Conservation (phyloP, 176 grass and related monocot genomes). For the Cenchrus americanus region DNA sequence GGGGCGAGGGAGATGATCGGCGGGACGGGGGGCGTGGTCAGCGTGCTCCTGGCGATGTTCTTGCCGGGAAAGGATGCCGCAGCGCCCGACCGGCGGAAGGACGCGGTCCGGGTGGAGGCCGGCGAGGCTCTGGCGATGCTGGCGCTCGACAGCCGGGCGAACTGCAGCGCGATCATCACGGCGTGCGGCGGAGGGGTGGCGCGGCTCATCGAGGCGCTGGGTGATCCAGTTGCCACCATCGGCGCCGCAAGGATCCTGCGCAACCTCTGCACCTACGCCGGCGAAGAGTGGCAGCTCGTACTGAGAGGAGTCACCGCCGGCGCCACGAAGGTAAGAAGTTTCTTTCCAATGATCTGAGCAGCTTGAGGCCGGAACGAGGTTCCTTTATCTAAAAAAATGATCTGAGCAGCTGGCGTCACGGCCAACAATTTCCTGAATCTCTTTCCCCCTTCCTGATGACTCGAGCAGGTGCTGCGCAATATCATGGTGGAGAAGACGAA, state of each 20-base stretch:
- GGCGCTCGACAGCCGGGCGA: conserved; percentile 59
- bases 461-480: conserved; percentile 46
- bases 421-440: not conserved
- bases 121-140: conserved; percentile 77
- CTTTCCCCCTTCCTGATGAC: not conserved
- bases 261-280: conserved; percentile 62
- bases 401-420: not conserved
- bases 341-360: not conserved
- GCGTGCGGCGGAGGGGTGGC: conserved; percentile 38
- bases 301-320: conserved; percentile 47
- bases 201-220: conserved; percentile 45
- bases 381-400: too few species aligned
- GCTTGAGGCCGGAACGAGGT: too few species aligned
- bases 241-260: conserved; percentile 62
- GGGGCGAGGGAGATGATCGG: conserved; percentile 64
- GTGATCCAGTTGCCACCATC: conserved; percentile 32
- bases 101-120: conserved; percentile 57
- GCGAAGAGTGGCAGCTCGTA: conserved; percentile 14
- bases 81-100: not conserved
- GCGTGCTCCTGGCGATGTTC: conserved; percentile 59
- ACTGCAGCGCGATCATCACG: conserved; percentile 56
- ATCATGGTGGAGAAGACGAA: conserved; percentile 62
- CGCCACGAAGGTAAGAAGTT: conserved; percentile 38
- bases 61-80: conserved; percentile 19
- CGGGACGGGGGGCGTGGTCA: conserved; percentile 58